Conservation (phyloP, 2,329 filamentous ascomycete species). For the Phaeomoniella chlamydospora region DNA sequence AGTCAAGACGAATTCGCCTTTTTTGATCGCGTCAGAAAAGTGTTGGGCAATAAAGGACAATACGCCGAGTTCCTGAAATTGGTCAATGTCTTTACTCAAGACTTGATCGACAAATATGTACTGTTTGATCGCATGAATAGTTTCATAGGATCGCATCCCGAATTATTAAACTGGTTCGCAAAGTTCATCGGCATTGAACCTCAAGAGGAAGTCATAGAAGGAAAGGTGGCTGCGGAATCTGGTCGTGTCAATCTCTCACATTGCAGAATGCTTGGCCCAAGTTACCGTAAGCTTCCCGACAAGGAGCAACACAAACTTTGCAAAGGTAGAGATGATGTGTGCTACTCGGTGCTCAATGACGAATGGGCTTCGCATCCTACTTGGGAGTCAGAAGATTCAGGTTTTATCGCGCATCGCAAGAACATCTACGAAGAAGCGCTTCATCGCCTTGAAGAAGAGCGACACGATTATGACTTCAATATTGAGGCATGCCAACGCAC, state of each 20-base stretch:
- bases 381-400: constrained; percentile 95
- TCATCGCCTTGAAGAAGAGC: constrained; percentile 92
- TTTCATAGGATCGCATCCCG: constrained; percentile 78
- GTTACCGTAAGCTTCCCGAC: constrained; percentile 84
- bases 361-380: constrained; percentile 98
- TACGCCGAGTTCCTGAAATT: constrained; percentile 96
- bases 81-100: constrained; percentile 87
- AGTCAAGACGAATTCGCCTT: constrained; percentile 78
- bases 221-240: constrained; percentile 57
- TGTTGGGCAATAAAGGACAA: constrained; percentile 76
- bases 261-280: constrained; percentile 87
- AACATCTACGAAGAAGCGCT: constrained; percentile 89
- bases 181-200: constrained; percentile 66
- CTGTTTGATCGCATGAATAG: constrained; percentile 68
- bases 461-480: constrained; percentile 96
- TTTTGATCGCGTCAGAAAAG: constrained; percentile 95
- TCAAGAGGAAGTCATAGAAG: constrained; percentile 64
- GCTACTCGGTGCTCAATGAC: constrained; percentile 84
- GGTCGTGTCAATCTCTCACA: constrained; percentile 88
- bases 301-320: constrained; percentile 82
- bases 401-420: constrained; percentile 94
- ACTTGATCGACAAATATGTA: constrained; percentile 74
- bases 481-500: constrained; percentile 92
- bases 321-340: constrained; percentile 88
- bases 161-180: constrained; percentile 83